Percentiles rank a stretch among this genome's conserved stretches.
phyloP scores from a whole-genome alignment of 495 filamentous ascomycete species.

The Lasiosphaeris hirsuta region DNA sequence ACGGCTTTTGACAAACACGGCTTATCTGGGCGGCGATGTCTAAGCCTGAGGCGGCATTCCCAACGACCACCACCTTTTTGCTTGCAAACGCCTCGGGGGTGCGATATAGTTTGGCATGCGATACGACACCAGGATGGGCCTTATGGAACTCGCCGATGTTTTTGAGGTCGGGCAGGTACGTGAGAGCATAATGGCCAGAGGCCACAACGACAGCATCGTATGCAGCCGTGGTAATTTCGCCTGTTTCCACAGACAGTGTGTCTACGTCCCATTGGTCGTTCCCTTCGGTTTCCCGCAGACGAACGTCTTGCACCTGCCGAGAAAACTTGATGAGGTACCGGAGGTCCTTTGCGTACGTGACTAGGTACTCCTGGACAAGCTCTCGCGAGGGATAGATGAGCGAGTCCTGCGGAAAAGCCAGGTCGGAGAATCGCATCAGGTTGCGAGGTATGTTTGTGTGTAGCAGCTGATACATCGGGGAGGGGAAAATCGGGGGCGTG shows the following conservation, averaged over 20 bases:
- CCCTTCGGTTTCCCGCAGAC: constrained; percentile 24
- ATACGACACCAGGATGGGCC: constrained; percentile 60
- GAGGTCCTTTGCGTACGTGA: constrained; percentile 66
- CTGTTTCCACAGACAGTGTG: constrained; percentile 42
- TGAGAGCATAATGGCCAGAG: constrained; percentile 74
- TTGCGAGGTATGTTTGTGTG: constrained; percentile 84
- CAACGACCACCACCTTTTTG: constrained; percentile 64
- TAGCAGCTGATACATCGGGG: constrained; percentile 75
- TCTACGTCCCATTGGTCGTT: constrained; percentile 50
- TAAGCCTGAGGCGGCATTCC: constrained; percentile 72
- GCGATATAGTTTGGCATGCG: constrained; percentile 81
- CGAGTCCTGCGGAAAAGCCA: constrained; percentile 55
- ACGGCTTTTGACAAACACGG: constrained; percentile 35
- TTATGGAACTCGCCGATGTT: constrained; percentile 47
- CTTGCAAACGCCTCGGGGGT: constrained; percentile 52
- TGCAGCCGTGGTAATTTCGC: constrained; percentile 36
- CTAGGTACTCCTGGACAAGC: constrained; percentile 67
- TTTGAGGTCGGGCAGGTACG: constrained; percentile 60
- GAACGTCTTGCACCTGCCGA: constrained; percentile 36
- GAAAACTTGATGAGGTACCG: constrained; percentile 45
- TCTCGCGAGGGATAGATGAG: constrained; percentile 70
- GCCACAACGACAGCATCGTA: constrained; percentile 87
- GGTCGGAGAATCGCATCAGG: constrained; percentile 78
- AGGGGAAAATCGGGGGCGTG: constrained; percentile 50
- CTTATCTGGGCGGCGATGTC: constrained; percentile 79